Base-by-base conservation (phyloP, 805 yeast species). In the Ogataea parapolymorpha region DNA sequence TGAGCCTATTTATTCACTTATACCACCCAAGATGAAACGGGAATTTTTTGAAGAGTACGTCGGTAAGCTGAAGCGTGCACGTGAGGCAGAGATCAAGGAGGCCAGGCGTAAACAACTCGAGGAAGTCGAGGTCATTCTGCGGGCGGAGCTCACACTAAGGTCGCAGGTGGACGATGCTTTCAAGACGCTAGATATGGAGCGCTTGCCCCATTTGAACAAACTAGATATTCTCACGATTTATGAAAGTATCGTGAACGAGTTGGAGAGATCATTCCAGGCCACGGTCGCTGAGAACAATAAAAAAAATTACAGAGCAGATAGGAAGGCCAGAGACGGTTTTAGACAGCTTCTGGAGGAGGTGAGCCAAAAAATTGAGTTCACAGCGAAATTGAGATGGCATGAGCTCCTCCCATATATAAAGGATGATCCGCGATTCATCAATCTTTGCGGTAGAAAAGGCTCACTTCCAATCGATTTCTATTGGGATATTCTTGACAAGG, bases 401-500 rank as follows among this genome's bases (percentile, higher is more conserved):
- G 82, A 81, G 17, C 53, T 85, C 2, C 69, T 75, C 30, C 65
- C 72, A 0, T 44, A 54, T 5, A 51, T 87, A 1, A 76, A 76
- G 44, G 72, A 75, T 24, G 83, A 82, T 45, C 68, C 67, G 33
- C 63, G 77, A 12, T 88, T 83, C 54, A 53, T 75, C 12, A 77
- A 72, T 16, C 48, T 88, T 26, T 70, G 88, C 42, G 95, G 95
- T 0, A 71, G 89, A 39, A 69, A 75, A 32, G 95, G 96, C 0
- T 87, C 96, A 0, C 72, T 80, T 1, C 83, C 95, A 1, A 55
- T 81, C 30, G 95, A 88, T 48, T 61, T 85, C 29, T 88, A 83
- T 58, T 75, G 86, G 76, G 95, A 89, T 58, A 53, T 74, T 0
- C 71, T 83, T 3, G 89, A 83, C 50, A 81, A 77, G 41, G 79